phyloP scores from a whole-genome alignment of 257 asterid species.

The Prunella vulgaris region DNA sequence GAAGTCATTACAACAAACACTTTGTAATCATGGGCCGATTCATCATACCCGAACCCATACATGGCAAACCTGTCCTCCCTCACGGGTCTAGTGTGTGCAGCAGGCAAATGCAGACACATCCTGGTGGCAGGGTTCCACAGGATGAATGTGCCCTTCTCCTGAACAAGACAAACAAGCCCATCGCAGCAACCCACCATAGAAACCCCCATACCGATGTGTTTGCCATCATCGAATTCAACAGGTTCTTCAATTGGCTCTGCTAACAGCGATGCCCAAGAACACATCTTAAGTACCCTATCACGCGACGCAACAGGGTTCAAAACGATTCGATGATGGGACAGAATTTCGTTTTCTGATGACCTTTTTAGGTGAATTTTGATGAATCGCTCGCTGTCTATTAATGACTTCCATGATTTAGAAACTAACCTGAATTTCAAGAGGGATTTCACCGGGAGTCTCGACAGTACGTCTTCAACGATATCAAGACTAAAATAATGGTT shows the following conservation, averaged over 20 bases:
- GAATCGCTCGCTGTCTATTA: background rate
- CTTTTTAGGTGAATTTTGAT: background rate
- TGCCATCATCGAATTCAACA: background rate
- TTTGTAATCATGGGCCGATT: conserved; percentile 31
- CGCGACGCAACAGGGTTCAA: background rate
- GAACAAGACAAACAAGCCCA: conserved; percentile 35
- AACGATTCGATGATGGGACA: background rate
- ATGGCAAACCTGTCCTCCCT: background rate
- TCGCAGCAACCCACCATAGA: conserved; percentile 32
- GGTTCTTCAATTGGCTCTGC: background rate
- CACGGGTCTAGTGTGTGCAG: no score
- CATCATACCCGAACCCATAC: conserved; percentile 39
- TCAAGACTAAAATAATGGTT: background rate
- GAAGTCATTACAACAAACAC: conserved; percentile 22
- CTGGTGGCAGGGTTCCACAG: conserved; percentile 37
- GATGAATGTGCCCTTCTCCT: background rate
- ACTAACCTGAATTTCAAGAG: background rate
- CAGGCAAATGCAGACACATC: conserved; percentile 26
- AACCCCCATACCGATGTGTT: background rate
- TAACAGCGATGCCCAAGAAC: background rate
- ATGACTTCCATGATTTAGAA: background rate
- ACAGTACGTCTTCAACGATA: background rate
- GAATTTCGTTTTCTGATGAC: background rate
- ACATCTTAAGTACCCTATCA: background rate
- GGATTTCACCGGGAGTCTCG: background rate